Base-by-base conservation (phyloP, 2,329 filamentous ascomycete species). In the Zasmidium cellare region DNA sequence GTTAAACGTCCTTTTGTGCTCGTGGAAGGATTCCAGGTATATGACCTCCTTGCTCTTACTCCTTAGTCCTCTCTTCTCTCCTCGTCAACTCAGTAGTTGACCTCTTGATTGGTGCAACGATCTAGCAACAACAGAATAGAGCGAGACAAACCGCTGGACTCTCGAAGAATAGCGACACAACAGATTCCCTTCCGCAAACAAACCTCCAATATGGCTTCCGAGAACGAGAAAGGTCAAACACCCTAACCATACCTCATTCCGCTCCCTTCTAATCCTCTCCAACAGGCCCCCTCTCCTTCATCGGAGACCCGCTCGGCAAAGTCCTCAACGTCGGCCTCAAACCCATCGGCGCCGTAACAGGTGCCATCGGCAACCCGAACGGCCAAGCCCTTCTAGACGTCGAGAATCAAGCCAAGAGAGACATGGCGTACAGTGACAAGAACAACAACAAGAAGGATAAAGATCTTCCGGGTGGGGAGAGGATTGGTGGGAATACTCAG, bases 401-500 rank as follows among this genome's bases (percentile, higher is more conserved):
- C 3, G 52, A 66, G 47, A 63, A 69, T 35, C 56, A 63, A 2
- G 61, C 60, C 0, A 68, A 68, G 48, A 58, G 66, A n/a, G 62
- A 65, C 9, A 51, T 64, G 7, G 68, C 63, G 18, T 67, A 62
- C 44, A 59, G 57, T 20, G 55, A 63, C 6, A 55, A 65, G 18
- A 59, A 66, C n/a, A 64, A 63, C 53, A 59, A 55, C 14, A 62
- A 68, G 52, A 18, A 59, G 12, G 59, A 70, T 46, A 55, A 59
- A 20, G 66, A 71, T 19, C 51, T 65, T 56, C 65, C 66, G 3
- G 69, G 69, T 24, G 69, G 65, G 2, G 61, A 70, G 60, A 62
- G 67, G 49, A 70, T 74, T 22, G 72, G 72, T 11, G 72, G 71
- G 9, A 73, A 74, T 25, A 53, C 64, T 51, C 72, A 74, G 67